phyloP scores from a whole-genome alignment of 331 rosid genomes.

The Arachis monticola region DNA sequence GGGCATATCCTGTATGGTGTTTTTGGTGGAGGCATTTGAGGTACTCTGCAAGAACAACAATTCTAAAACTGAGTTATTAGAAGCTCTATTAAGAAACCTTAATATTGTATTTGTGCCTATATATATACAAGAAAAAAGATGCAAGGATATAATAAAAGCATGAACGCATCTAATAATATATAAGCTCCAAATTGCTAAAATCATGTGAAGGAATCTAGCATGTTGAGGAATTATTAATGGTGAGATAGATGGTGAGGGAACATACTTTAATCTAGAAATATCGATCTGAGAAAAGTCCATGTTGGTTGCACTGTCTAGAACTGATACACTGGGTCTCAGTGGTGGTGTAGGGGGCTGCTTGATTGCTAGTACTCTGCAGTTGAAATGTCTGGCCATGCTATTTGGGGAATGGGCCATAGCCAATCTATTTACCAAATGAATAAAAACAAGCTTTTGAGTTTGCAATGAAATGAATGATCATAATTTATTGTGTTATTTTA shows the following conservation, averaged over 20 bases:
- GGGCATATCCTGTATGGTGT: slow-evolving; percentile 62
- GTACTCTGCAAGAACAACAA: slow-evolving; percentile 40
- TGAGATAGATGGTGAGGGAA: neutral
- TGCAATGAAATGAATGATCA: neutral
- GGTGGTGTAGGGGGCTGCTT: slow-evolving; percentile 54
- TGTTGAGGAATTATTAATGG: neutral
- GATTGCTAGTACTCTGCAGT: slow-evolving; percentile 85
- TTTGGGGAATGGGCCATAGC: slow-evolving; percentile 53
- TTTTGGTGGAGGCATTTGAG: slow-evolving; percentile 36
- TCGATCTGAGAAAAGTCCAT: slow-evolving; percentile 83
- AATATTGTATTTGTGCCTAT: neutral
- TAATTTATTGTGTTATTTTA: too few relatives aligned
- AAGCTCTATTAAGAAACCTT: slow-evolving; percentile 1
- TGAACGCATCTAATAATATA: slow-evolving; percentile 9
- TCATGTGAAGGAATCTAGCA: neutral
- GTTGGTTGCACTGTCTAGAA: slow-evolving; percentile 60
- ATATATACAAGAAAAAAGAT: neutral
- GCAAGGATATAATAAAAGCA: neutral
- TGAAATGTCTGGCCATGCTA: slow-evolving; percentile 54
- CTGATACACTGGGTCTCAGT: slow-evolving; percentile 33
- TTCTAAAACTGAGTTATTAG: slow-evolving; percentile 28
- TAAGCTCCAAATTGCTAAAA: neutral
- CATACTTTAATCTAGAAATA: slow-evolving; percentile 67
- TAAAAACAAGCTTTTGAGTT: slow-evolving; percentile 45
- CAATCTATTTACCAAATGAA: slow-evolving; percentile 55